Conservation (phyloP, 2,329 filamentous ascomycete genomes). For the Aplosporella prunicola region DNA sequence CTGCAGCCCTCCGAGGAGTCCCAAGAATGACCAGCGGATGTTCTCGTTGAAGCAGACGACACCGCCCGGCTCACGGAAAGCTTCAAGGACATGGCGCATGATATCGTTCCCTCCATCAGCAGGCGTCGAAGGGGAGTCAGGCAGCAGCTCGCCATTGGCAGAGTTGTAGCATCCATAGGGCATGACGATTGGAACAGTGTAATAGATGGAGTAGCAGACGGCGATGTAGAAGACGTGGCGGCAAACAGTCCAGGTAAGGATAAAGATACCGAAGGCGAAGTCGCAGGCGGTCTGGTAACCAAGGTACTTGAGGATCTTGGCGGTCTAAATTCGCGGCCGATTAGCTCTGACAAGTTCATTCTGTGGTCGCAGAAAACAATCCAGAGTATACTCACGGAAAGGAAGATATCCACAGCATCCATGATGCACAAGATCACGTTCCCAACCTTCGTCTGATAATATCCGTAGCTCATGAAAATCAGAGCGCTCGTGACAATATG, state of each 20-base stretch:
- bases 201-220: slow-evolving; percentile 75
- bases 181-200: slow-evolving; percentile 53
- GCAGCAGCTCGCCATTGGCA: slow-evolving; percentile 18
- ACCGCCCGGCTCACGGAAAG: slow-evolving; percentile 61
- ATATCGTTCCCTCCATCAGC: slow-evolving; percentile 31
- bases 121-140: slow-evolving; percentile 1
- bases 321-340: slow-evolving; percentile 31
- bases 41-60: slow-evolving; percentile 69
- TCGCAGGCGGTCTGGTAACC: slow-evolving; percentile 71
- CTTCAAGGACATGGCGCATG: slow-evolving; percentile 57
- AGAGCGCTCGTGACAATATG: slow-evolving; percentile 82
- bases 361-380: neutral
- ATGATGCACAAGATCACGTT: slow-evolving; percentile 85
- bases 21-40: slow-evolving; percentile 69
- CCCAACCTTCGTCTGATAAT: slow-evolving; percentile 77
- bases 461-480: slow-evolving; percentile 73
- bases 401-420: slow-evolving; percentile 83
- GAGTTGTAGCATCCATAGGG: slow-evolving; percentile 60
- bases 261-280: slow-evolving; percentile 72
- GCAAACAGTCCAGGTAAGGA: slow-evolving; percentile 72
- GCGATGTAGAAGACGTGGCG: slow-evolving; percentile 73
- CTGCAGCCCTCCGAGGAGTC: slow-evolving; percentile 68
- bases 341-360: neutral
- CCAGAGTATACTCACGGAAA: slow-evolving; percentile 56
- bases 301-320: slow-evolving; percentile 90